Base-by-base conservation (phyloP, 495 filamentous ascomycete genomes). In the Xylaria telfairii region DNA sequence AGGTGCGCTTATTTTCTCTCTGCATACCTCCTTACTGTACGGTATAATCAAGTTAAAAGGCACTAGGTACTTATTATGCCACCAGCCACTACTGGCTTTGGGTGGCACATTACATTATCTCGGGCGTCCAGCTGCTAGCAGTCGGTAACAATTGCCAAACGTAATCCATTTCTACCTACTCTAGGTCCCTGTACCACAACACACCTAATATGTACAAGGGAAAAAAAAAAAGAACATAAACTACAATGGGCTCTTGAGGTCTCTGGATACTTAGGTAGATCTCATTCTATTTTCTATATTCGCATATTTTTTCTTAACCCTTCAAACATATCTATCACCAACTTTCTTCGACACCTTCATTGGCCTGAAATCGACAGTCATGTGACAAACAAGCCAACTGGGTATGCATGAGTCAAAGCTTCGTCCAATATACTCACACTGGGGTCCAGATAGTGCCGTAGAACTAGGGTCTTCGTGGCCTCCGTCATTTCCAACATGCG, bases 401-500 rank as follows among this genome's bases (percentile, higher is more conserved):
- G 26, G n/a, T 24, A 74, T 68, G 64, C 71, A 72, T 53, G 70
- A 66, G 67, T 61, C 67, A 61, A 61, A 34, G 34, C 56, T 42
- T 49, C 26, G 7, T 21, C 28, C 56, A 26, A 28, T 69, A 44
- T 17, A 17, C 56, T 62, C 71, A 47, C 76, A 44, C 53, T 44
- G 68, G 71, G 69, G 28, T 21, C 53, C 17, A 61, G 53, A 28
- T 41, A 26, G 34, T 9, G 41, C 24, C 34, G 30, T 17, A 17
- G 44, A 69, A 61, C 69, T 68, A 66, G 57, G 56, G 65, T 54
- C 42, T 57, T 47, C 71, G 71, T 74, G 74, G 74, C 70, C 72
- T 74, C 70, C 59, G 71, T 78, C 76, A 78, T 78, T 78, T 78
- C 74, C 72, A 46, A 21, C 65, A 67, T 53, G 69, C 47, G 37